phyloP scores from a whole-genome alignment of 371 early-diverging fungal genomes.

The Chytridium lagenaria region DNA sequence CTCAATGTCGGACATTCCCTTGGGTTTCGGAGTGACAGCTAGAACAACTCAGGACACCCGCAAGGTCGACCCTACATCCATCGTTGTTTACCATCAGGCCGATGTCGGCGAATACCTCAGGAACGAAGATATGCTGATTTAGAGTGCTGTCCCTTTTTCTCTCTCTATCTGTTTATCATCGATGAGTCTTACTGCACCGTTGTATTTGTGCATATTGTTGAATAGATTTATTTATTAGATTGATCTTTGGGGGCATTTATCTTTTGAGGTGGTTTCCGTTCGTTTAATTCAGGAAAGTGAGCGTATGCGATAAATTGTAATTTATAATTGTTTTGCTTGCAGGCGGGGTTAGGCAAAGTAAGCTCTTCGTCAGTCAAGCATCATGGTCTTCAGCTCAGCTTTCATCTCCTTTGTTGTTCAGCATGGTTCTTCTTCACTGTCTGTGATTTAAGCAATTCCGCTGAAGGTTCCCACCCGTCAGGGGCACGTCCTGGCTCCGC shows the following conservation, averaged over 20 bases:
- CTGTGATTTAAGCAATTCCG: neutral
- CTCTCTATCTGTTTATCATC: neutral
- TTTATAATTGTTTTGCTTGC: too few relatives aligned
- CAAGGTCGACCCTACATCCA: slow-evolving; percentile 93
- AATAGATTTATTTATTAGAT: neutral
- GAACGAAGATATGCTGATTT: slow-evolving; percentile 86
- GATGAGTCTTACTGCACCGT: neutral
- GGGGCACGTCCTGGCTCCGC: slow-evolving; percentile 18
- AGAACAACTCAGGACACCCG: slow-evolving; percentile 88
- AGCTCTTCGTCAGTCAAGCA: too few relatives aligned
- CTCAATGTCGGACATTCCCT: slow-evolving; percentile 92
- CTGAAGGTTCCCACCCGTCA: slow-evolving; percentile 12
- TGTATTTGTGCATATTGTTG: neutral
- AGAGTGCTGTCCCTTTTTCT: neutral
- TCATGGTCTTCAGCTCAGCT: too few relatives aligned
- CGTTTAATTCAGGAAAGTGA: too few relatives aligned
- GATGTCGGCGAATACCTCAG: slow-evolving; percentile 99
- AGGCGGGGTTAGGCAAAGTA: too few relatives aligned
- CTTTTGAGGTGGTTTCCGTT: too few relatives aligned
- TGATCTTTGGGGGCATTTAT: too few relatives aligned
- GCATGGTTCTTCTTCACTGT: too few relatives aligned
- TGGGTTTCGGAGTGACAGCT: slow-evolving; percentile 99
- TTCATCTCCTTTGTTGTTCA: too few relatives aligned
- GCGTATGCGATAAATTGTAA: too few relatives aligned
- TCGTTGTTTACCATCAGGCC: slow-evolving; percentile 97